Percentiles rank a stretch among this genome's conserved stretches.
phyloP scores from a whole-genome alignment of 2,329 filamentous ascomycete species.

The Fusarium chlamydosporum region DNA sequence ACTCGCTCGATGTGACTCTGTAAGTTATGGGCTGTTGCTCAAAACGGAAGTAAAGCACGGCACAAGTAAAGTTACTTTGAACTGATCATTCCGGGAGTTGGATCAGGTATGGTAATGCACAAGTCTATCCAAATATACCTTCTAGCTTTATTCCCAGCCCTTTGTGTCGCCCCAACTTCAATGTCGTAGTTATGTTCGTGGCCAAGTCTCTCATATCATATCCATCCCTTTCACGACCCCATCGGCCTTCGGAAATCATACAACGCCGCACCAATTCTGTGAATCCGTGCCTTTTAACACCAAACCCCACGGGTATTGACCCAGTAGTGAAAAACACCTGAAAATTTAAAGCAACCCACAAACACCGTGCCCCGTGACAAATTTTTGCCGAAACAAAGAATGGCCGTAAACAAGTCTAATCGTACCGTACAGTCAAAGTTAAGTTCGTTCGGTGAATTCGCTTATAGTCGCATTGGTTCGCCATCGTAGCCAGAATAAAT shows the following conservation, averaged over 20 bases:
- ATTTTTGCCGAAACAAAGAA: slow-evolving; percentile 43
- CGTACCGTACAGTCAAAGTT: slow-evolving; percentile 43
- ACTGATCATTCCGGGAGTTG: slow-evolving; percentile 28
- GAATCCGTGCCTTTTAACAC: slow-evolving; percentile 30
- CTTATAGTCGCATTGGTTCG: slow-evolving; percentile 60
- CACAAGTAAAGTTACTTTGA: background rate
- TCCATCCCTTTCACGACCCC: slow-evolving; percentile 20
- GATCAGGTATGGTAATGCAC: slow-evolving; percentile 34
- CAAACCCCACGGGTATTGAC: slow-evolving; percentile 28
- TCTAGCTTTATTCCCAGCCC: slow-evolving; percentile 23
- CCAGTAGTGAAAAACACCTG: slow-evolving; percentile 6
- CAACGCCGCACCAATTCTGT: slow-evolving; percentile 29
- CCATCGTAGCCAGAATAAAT: slow-evolving; percentile 68
- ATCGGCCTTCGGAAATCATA: slow-evolving; percentile 24
- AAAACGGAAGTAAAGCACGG: background rate
- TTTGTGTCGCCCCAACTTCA: slow-evolving; percentile 13
- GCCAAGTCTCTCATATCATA: slow-evolving; percentile 22
- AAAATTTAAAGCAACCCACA: slow-evolving; percentile 18
- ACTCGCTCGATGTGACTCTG: slow-evolving; percentile 13
- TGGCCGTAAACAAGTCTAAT: slow-evolving; percentile 50
- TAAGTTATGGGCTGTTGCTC: background rate
- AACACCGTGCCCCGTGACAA: slow-evolving; percentile 47
- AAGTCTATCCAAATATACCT: slow-evolving; percentile 40
- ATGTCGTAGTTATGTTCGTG: slow-evolving; percentile 8
- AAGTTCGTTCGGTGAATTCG: slow-evolving; percentile 11